These are phyloP conservation scores for Mallotus japonicus DNA, from an alignment of 441 rosid species.

Conservation along the genomic window DNA sequence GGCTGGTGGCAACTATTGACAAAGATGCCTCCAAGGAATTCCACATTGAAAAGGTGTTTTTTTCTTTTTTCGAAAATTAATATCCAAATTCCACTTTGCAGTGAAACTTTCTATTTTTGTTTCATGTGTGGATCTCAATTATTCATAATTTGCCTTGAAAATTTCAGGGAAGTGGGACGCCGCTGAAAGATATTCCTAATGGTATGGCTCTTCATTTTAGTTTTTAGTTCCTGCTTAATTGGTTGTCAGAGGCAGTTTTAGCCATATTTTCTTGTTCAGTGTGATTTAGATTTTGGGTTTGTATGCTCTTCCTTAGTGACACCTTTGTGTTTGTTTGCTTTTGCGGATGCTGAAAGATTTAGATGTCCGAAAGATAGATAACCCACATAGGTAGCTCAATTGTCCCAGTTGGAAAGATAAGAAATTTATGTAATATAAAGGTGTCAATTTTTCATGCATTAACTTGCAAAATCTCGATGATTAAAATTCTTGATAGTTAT, in stretches of 20 bases:
- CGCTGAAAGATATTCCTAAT: conserved; percentile 86
- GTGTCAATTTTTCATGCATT: background rate
- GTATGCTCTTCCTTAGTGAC: background rate
- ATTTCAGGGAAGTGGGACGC: conserved; percentile 85
- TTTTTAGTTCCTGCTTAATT: background rate
- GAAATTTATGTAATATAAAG: background rate
- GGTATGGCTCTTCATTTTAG: conserved; percentile 44
- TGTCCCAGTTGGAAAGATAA: background rate
- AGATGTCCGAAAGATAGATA: background rate
- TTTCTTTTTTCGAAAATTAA: conserved; percentile 10
- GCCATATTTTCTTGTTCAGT: background rate
- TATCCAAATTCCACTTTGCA: conserved; percentile 13
- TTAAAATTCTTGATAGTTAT: background rate
- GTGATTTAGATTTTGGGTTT: background rate
- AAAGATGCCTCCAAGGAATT: conserved; percentile 70
- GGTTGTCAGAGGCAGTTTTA: background rate
- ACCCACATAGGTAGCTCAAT: background rate
- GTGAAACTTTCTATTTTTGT: background rate
- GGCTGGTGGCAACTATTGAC: conserved; percentile 82
- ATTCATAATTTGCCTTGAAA: conserved; percentile 28
- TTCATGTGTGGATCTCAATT: conserved; percentile 8
- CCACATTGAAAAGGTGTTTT: conserved; percentile 72
- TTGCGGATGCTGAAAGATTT: background rate
- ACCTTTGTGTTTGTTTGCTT: background rate
- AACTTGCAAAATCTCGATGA: background rate